A percentile compares a stretch with the other conserved stretches of the same genome.
Evolutionary conservation across 352 stramenopile species (phyloP).

Genomic region (Globisporangium nunn): DNA sequence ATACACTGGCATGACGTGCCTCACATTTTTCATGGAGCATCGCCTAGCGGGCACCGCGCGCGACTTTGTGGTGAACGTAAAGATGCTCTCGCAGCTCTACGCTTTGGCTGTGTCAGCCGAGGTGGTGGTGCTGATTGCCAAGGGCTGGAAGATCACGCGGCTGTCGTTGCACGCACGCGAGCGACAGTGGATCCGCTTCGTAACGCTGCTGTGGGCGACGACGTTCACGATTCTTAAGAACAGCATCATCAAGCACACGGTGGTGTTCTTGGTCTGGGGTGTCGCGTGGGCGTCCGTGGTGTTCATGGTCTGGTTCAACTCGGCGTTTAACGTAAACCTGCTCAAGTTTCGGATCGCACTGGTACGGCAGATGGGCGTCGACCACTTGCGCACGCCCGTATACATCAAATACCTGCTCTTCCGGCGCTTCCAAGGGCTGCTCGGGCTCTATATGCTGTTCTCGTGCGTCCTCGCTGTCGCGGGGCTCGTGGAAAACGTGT

Average conservation of each 20-base stretch:
- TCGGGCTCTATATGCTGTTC: constrained; percentile 49
- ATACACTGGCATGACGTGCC: constrained; percentile 22
- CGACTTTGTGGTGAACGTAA: constrained; percentile 27
- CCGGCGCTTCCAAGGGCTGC: constrained; percentile 32
- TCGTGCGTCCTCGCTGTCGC: constrained; percentile 38
- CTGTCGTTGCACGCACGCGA: constrained; percentile 32
- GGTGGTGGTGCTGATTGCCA: constrained; percentile 47
- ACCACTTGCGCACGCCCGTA: constrained; percentile 41
- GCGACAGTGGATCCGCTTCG: constrained; percentile 47
- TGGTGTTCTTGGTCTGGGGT: constrained; percentile 45
- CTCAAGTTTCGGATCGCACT: constrained; percentile 59
- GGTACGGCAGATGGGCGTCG: constrained; percentile 42
- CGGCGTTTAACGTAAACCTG: constrained; percentile 63
- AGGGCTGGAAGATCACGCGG: constrained; percentile 69
- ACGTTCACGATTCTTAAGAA: constrained; percentile 36
- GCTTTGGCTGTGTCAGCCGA: constrained; percentile 42
- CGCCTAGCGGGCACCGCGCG: constrained; percentile 25
- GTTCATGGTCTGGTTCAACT: constrained; percentile 65
- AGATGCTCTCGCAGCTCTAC: constrained; percentile 32
- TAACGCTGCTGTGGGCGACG: constrained; percentile 43
- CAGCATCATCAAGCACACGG: constrained; percentile 26
- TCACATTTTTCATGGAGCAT: constrained; percentile 25
- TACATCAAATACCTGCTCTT: constrained; percentile 68
- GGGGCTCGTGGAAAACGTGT: constrained; percentile 32
- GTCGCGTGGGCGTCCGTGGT: constrained; percentile 45